Percentiles rank a stretch among this genome's conserved stretches.
Evolutionary conservation across 176 grass and related monocot genomes (phyloP).

Genomic region (Sorghum bicolor): Sorghum_bicolor_NCBIv3 NC_012879.2:6654001-6654500

Average conservation of each 20-base stretch:
- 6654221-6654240: too few relatives aligned
- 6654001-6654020: not conserved
- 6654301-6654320: too few relatives aligned
- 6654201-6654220: too few relatives aligned
- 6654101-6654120: not conserved
- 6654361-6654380: too few relatives aligned
- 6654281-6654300: too few relatives aligned
- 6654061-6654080: constrained; percentile 10
- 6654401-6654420: not conserved
- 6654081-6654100: not conserved
- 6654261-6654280: too few relatives aligned
- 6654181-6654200: too few relatives aligned
- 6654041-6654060: not conserved
- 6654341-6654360: not conserved
- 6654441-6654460: not conserved
- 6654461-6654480: not conserved
- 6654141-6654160: too few relatives aligned
- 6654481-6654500: not conserved
- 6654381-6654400: not conserved
- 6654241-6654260: too few relatives aligned
- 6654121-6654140: not conserved
- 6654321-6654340: not conserved
- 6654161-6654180: too few relatives aligned
- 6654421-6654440: not conserved
- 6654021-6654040: not conserved